phyloP scores from a whole-genome alignment of 345 rosid genomes.

The Camelina neglecta region DNA sequence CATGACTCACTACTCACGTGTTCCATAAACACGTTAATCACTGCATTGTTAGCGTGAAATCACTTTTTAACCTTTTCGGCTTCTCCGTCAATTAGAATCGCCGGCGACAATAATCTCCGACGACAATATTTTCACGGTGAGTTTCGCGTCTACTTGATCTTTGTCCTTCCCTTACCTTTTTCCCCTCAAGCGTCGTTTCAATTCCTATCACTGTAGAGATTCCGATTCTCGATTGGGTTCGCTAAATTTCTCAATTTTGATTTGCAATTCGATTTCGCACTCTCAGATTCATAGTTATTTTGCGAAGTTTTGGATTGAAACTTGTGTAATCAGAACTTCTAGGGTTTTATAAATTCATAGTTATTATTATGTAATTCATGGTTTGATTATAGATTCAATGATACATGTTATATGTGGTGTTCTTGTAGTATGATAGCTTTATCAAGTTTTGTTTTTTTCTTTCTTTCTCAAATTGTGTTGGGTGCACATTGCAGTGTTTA shows the following conservation, averaged over 20 bases:
- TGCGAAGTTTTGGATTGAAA: not conserved
- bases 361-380: not conserved
- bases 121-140: not conserved
- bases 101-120: not conserved
- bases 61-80: not conserved
- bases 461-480: not conserved
- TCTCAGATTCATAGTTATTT: not conserved
- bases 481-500: slow-evolving; percentile 1
- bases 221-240: not conserved
- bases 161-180: not conserved
- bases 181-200: not conserved
- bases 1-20: not conserved
- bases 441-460: not conserved
- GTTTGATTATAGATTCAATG: too few species aligned
- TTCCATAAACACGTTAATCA: not conserved
- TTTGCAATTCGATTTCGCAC: not conserved
- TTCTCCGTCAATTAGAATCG: not conserved
- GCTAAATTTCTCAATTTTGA: not conserved
- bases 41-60: too few species aligned
- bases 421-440: not conserved
- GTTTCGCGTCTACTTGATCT: not conserved
- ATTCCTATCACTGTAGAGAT: not conserved
- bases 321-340: not conserved
- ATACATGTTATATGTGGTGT: not conserved
- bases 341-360: not conserved